Evolutionary conservation across 129 eudicot genomes (phyloP), one percentile per base, ranked within the genome.

Genomic region (Escallonia rubra): DNA sequence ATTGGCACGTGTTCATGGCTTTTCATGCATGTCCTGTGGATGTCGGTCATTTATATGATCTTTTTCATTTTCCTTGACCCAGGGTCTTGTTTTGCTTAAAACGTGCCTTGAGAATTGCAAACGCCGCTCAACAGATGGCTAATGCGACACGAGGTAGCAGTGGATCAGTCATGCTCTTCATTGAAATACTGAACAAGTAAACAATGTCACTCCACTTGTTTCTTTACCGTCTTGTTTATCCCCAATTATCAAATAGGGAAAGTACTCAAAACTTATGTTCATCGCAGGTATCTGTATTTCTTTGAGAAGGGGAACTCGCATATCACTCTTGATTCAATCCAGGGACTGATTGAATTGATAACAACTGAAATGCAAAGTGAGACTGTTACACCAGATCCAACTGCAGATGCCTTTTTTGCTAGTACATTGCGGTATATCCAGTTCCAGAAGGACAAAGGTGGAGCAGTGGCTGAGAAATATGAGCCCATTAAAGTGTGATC

Each of bases 81-180:
- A 94, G 99, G 87, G 99, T 94, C 50, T 76, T 94, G 78, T 95
- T 94, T 66, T 94, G 99, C 81, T 80, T 94, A 64, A 94, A 94
- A 78, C 97, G 99, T 72, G 96, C 99, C 7, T 73, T 94, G 52
- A 79, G 95, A 81, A 94, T 94, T 23, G 97, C 99, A 41, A 90
- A 94, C 81, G 93, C 97, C 57, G 97, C 88, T 68, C 99, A 94
- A 78, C 99, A 94, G 77, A 90, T 94, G 97, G 83, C 99, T 3
- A 94, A 73, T 76, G 99, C 90, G 50, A 75, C 96, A 34, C 82
- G 96, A 63, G 99, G 99, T 76, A 87, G 93, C 81, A 83, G 96
- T n/a, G 96, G 96, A 77, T 90, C 99, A 14, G 93, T 85, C 69
- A 48, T 79, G 65, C 90, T 94, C 72, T 90, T 94, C 65, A 87